A percentile compares a stretch with the other conserved stretches of the same genome.
Conservation (phyloP, 1,284 basidiomycete species). For the Mycena citricolor region DNA sequence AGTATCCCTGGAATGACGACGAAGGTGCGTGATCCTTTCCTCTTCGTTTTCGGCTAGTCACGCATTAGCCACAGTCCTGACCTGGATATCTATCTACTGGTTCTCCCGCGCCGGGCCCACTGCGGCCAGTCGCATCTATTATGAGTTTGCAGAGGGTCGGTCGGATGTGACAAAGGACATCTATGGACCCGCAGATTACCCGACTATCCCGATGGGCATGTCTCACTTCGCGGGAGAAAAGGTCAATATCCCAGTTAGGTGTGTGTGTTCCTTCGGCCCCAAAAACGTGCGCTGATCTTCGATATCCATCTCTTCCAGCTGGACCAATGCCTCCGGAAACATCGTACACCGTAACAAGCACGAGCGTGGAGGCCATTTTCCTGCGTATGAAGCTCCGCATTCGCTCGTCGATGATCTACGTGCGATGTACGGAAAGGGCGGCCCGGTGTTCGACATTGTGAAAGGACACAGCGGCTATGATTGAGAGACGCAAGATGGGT, state of each 20-base stretch:
- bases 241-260: constrained; percentile 37
- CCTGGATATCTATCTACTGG: constrained; percentile 53
- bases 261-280: no score
- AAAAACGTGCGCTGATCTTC: no score
- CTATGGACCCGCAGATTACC: constrained; percentile 11
- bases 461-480: no score
- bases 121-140: constrained; percentile 56
- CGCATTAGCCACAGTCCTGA: constrained; percentile 1
- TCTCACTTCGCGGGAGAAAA: constrained; percentile 52
- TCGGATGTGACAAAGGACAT: constrained; percentile 3
- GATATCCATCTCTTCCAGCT: constrained; percentile 4
- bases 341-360: constrained; percentile 25
- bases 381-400: constrained; percentile 17
- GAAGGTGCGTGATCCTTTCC: constrained; percentile 21
- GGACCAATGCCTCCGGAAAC: constrained; percentile 13
- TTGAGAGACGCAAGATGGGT: no score
- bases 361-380: constrained; percentile 31
- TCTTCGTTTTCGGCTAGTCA: background rate
- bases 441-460: constrained; percentile 16
- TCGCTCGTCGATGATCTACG: constrained; percentile 11
- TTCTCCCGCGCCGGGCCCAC: constrained; percentile 57
- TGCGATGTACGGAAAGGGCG: constrained; percentile 15
- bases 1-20: constrained; percentile 21
- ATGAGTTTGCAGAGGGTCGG: constrained; percentile 34
- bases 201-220: constrained; percentile 44